These are phyloP conservation scores for Neoconidiobolus thromboides DNA, from an alignment of 371 early-diverging fungal species.

Conservation along the genomic window DNA sequence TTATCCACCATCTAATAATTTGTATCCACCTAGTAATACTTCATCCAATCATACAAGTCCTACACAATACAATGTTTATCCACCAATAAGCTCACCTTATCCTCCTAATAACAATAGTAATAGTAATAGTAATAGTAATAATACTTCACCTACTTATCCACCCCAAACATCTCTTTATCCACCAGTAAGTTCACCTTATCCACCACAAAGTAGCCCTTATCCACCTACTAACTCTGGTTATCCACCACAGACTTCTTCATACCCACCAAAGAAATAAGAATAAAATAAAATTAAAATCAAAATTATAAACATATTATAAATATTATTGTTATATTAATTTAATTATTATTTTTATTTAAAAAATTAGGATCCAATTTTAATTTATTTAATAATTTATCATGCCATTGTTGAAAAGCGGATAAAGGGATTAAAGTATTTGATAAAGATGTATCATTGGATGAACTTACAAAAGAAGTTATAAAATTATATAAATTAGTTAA, in stretches of 20 bases:
- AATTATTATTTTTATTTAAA: background rate
- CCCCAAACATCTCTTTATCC: background rate
- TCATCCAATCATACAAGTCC: background rate
- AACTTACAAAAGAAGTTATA: slow-evolving; percentile 50
- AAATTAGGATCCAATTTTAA: slow-evolving; percentile 26
- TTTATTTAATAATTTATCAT: slow-evolving; percentile 35
- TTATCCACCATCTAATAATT: no score
- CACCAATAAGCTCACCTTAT: background rate
- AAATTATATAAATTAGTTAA: slow-evolving; percentile 57
- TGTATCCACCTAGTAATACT: no score
- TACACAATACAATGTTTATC: background rate
- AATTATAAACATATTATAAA: no score
- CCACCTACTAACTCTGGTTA: background rate
- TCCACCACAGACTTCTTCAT: background rate
- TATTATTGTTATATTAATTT: no score
- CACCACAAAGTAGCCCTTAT: background rate
- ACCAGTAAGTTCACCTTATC: background rate
- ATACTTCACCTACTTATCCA: background rate
- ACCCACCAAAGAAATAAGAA: background rate
- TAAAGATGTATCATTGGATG: slow-evolving; percentile 21
- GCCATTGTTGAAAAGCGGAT: slow-evolving; percentile 81
- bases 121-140: background rate
- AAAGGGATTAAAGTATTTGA: slow-evolving; percentile 32
- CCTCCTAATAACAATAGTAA: background rate
- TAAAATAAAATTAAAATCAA: no score